Evolutionary conservation across 2,329 filamentous ascomycete species (phyloP), one percentile per base, ranked within the genome.

Genomic region (Triangularia verruculosa): DNA sequence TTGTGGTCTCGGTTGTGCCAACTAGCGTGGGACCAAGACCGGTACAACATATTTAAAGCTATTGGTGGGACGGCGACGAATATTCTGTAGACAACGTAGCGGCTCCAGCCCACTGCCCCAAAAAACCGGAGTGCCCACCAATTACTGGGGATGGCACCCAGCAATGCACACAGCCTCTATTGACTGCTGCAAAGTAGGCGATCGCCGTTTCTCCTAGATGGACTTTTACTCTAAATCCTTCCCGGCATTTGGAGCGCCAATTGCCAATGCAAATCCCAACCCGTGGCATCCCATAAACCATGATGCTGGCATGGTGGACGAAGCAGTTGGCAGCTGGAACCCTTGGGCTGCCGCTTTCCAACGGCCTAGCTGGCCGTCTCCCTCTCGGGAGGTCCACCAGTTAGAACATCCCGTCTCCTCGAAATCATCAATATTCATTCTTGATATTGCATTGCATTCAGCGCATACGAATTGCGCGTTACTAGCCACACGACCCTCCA

Each of bases 301-400:
- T 54, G 22, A 27, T 27, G 22, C 25, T 17, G 51, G 15, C 51
- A 25, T 22, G n/a, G 17, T 39, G 7, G 32, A 58, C 32, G 57
- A 39, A 51, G n/a, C 47, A 27, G 56, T 51, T 59, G 56, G 4
- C 32, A 58, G 56, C 30, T 59, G 57, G 32, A 43, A 34, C 12
- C 30, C 20, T 39, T 32, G 57, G 57, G 57, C 57, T 59, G 57
- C 57, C 57, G 57, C 57, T 59, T 59, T 59, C 39, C 22, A 51
- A 28, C 57, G 57, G 57, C 57, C 27, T 52, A 51, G 25, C 2
- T 24, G 22, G 12, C 12, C 39, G 17, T 34, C 32, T 56, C n/a
- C 17, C n/a, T 28, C n/a, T 27, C 25, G 28, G 28, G 24, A 7
- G 20, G 56, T 13, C 34, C 55, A 30, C 17, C 28, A 34, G 17